Evolutionary conservation across 2,329 filamentous ascomycete genomes (phyloP).

Genomic region (Exophiala bonariae): DNA sequence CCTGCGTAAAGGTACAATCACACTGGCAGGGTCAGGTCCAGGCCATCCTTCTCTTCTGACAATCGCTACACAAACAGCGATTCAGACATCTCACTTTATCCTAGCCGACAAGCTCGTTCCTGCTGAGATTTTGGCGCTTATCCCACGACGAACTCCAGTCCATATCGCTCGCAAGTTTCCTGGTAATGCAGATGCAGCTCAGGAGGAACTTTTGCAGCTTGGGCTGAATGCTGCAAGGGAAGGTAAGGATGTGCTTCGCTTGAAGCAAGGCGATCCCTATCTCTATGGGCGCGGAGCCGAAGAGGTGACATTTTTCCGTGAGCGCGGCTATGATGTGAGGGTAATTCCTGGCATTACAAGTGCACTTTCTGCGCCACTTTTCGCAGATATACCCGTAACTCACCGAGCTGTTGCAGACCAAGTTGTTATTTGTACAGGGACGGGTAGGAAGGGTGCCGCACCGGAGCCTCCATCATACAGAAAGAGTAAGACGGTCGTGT

Average conservation of each 20-base stretch:
- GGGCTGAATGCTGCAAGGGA: conserved; percentile 68
- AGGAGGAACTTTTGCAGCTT: conserved; percentile 80
- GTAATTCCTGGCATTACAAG: conserved; percentile 91
- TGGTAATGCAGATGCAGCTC: conserved; percentile 90
- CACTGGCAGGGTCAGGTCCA: conserved; percentile 88
- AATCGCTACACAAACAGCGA: conserved; percentile 53
- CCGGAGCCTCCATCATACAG: conserved; percentile 81
- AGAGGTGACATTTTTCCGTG: conserved; percentile 81
- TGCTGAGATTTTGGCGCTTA: conserved; percentile 78
- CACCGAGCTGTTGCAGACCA: conserved; percentile 90
- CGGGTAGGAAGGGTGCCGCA: conserved; percentile 81
- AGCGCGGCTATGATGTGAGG: conserved; percentile 65
- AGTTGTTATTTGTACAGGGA: conserved; percentile 93
- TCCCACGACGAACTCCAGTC: conserved; percentile 84
- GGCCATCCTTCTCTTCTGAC: conserved; percentile 92
- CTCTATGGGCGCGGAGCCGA: conserved; percentile 94
- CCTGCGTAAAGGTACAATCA: conserved; percentile 64
- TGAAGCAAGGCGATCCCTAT: conserved; percentile 97
- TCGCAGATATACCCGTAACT: conserved; percentile 83
- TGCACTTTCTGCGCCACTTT: conserved; percentile 81
- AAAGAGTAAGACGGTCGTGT: conserved; percentile 77
- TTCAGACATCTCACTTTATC: conserved; percentile 48
- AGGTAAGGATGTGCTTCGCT: conserved; percentile 78
- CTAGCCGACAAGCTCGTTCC: conserved; percentile 62
- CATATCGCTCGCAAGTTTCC: conserved; percentile 97